Evolutionary conservation across 805 yeast species (phyloP), one percentile per base, ranked within the genome.

Genomic region (Zygoascus bituminiphila): DNA sequence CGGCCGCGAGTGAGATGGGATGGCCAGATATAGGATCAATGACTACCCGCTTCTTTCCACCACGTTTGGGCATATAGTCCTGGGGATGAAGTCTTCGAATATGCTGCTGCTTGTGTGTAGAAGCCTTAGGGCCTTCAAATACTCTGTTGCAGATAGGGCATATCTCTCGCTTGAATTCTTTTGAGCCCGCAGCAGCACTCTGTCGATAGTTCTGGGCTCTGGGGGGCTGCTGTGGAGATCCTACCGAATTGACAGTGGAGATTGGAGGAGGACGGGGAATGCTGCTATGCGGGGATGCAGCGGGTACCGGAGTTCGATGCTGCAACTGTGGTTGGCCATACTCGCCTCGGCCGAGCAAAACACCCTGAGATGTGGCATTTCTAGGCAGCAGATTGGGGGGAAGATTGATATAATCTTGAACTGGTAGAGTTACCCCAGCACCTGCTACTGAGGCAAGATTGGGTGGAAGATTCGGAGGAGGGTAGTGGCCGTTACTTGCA

Each of bases 81-180:
- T 65, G 68, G 1, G 76, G 77, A 45, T 73, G 77, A 33, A 71
- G 58, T 37, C 75, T 59, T 20, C 73, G 65, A 45, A 72, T 72
- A 49, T 72, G 77, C 61, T 73, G 77, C 57, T 73, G 76, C 54
- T 68, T 70, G 57, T 71, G 76, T 2, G 76, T 72, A 1, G 72
- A 59, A 2, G 75, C 68, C 57, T 68, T 69, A 25, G 76, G 75
- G 21, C 77, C 77, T 54, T 65, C 67, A 63, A 73, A 72, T 33
- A 59, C 58, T 35, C 76, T 64, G 14, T 69, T 69, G 57, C 77
- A 73, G 47, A 66, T 59, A 43, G 63, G 70, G 56, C 77, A 73
- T 37, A 58, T 61, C 53, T 70, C 73, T 36, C 62, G 56, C 22
- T 64, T 57, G 54, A 37, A 53, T 7, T 43, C 31, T 24, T 22